phyloP scores from a whole-genome alignment of 1,284 basidiomycete species.

The Sanguinoderma infundibulare region DNA sequence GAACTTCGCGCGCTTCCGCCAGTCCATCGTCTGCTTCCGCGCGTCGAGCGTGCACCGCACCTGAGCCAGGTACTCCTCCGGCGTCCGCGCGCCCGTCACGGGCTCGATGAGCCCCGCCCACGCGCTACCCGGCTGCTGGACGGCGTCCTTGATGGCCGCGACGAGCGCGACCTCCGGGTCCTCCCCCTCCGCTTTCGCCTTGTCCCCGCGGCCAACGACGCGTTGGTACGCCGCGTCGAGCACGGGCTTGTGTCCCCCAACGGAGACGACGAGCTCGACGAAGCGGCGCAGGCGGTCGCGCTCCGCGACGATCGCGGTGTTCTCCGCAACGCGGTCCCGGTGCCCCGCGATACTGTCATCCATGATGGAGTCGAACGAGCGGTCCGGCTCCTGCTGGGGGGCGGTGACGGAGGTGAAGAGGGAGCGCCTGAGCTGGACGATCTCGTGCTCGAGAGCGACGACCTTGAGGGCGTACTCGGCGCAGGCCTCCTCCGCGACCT shows the following conservation, averaged over 20 bases:
- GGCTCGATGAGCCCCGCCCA: conserved; percentile 52
- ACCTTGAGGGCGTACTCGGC: conserved; percentile 13
- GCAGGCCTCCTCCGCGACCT: conserved; percentile 19
- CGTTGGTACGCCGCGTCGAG: conserved; percentile 26
- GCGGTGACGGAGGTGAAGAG: background rate
- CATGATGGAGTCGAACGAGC: background rate
- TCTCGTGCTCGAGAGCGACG: conserved; percentile 29
- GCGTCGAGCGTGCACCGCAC: conserved; percentile 50
- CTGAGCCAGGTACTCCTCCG: conserved; percentile 53
- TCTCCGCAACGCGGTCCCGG: conserved; percentile 26
- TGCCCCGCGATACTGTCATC: background rate
- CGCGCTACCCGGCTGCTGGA: conserved; percentile 41
- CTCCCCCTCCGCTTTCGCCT: conserved; percentile 15
- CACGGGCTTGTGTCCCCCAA: conserved; percentile 35
- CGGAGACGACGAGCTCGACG: conserved; percentile 36
- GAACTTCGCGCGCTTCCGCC: conserved; percentile 47
- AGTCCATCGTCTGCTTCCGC: conserved; percentile 46
- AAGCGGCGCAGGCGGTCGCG: conserved; percentile 36
- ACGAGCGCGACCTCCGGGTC: conserved; percentile 51
- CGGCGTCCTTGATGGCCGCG: conserved; percentile 48
- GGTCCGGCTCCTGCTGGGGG: background rate
- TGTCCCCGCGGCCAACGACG: conserved; percentile 17
- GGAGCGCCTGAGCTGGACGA: conserved; percentile 31
- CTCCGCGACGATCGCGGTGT: conserved; percentile 20
- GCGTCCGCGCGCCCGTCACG: conserved; percentile 44